Base-by-base conservation (phyloP, 1,284 basidiomycete species). In the Cryptococcus sp. region DNA sequence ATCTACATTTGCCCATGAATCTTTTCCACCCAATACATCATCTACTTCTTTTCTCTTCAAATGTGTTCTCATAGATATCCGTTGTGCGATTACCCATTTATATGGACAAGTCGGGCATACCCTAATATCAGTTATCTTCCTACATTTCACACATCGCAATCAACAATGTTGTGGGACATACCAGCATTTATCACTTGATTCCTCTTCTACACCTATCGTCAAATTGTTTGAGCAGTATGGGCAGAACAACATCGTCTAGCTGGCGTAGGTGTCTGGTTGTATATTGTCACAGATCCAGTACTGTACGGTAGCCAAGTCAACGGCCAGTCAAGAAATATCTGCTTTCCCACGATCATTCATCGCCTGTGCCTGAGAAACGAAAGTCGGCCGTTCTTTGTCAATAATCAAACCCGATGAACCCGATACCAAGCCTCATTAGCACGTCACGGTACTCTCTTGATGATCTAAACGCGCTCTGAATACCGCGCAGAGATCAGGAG, bases 1-100 rank as follows among this genome's bases (percentile, higher is more conserved):
- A 74, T 97, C 93, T 3, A 94, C 94, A 72, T 97, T 91, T 59
- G 87, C 88, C 92, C 94, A 98, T 72, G 85, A 86, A 53, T 92
- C 90, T 32, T 90, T 89, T 11, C 91, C 92, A 41, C 92, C 93
- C 28, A 97, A 78, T 1, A 98, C 91, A 67, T 97, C 92, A 69
- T 97, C 92, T 22, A 92, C 86, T 64, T 86, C 81, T 71, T 97
- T 97, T 18, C 88, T 81, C 62, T 85, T 85, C 59, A 91, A 79
- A 60, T 83, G 84, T 44, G 86, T 91, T 36, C 91, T 80, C 54
- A 87, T 87, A 37, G 88, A 93, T 85, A 93, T 93, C 77, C 91
- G 88, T 64, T 82, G 81, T 10, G 77, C 65, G 61, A 97, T 92
- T 1, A 91, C 88, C 70, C 93, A 93, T 63, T 97, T 91, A 73